Evolutionary conservation across 306 rosid genomes (phyloP), one percentile per base, ranked within the genome.

Genomic region (Dryas alaskensis): DNA sequence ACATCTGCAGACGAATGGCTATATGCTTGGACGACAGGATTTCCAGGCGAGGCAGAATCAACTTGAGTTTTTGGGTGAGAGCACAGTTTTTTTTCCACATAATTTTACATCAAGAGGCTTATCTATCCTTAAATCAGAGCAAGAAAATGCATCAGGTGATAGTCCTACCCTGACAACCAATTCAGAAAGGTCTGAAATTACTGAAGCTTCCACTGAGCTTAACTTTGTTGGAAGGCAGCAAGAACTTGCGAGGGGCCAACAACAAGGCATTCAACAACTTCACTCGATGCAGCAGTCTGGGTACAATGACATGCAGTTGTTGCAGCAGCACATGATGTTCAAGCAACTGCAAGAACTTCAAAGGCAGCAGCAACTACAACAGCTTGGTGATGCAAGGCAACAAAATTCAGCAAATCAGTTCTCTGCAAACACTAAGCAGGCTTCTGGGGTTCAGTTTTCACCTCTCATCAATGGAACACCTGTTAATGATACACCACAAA

Each of bases 141-240:
- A 75, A 83, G 89, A 86, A 75, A 72, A 86, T 86, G 86, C 83
- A 59, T 73, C 85, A 40, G 85, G 79, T 57, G 89, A 86, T 64
- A 86, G 89, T 76, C 87, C 89, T 75, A 86, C 89, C 73, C 62
- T 83, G 78, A 86, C 89, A 76, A 60, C 89, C 65, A 86, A 86
- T 83, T 86, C 89, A 46, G 89, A 86, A 80, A 83, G 84, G 76
- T 83, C 89, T 13, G 89, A 86, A 73, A 70, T 83, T 40, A 86
- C 89, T 4, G 89, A 86, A 78, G 81, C 80, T 59, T 83, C 87
- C 47, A 80, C 79, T n/a, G 89, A 86, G 74, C 78, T 78, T 50
- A 81, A 81, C 82, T 81, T 78, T 57, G 55, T 75, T 61, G 84
- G 84, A 76, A 82, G 82, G 40, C 76, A 82, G 55, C 87, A 82